phyloP scores from a whole-genome alignment of 495 filamentous ascomycete genomes.

The Rhypophila decipiens region DNA sequence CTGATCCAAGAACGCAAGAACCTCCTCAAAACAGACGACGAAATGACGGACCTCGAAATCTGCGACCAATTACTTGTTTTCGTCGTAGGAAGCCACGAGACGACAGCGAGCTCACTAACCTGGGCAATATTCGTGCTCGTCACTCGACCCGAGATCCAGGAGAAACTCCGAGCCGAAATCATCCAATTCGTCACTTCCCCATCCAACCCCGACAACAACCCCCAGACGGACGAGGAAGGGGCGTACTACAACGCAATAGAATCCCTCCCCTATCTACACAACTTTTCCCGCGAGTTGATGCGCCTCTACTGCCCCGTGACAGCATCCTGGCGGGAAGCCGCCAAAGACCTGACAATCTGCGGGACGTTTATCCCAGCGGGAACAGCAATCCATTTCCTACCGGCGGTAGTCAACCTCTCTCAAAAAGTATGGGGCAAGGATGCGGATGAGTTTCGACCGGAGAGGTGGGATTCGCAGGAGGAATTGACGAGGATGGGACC shows the following conservation, averaged over 20 bases:
- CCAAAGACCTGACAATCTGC: not conserved
- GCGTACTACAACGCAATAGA: not conserved
- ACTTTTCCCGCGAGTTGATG: not conserved
- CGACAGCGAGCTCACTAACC: not conserved
- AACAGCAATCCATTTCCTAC: not conserved
- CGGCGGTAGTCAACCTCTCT: not conserved
- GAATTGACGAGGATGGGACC: not conserved
- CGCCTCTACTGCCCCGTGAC: not conserved
- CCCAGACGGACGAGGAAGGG: not conserved
- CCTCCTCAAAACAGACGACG: not conserved
- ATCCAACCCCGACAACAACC: no score
- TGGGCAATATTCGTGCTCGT: not conserved
- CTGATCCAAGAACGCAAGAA: not conserved
- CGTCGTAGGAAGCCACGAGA: not conserved
- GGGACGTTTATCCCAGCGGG: not conserved
- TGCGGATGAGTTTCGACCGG: constrained; percentile 2
- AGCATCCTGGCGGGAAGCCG: not conserved
- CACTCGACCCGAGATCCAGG: not conserved
- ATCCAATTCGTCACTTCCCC: not conserved
- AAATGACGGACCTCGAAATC: not conserved
- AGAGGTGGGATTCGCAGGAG: constrained; percentile 8
- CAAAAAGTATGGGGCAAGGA: constrained; percentile 5
- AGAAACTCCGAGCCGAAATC: not conserved
- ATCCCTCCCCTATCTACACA: not conserved
- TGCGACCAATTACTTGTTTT: not conserved